Conservation (phyloP, 371 early-diverging fungal species). For the Parasitella parasitica region DNA sequence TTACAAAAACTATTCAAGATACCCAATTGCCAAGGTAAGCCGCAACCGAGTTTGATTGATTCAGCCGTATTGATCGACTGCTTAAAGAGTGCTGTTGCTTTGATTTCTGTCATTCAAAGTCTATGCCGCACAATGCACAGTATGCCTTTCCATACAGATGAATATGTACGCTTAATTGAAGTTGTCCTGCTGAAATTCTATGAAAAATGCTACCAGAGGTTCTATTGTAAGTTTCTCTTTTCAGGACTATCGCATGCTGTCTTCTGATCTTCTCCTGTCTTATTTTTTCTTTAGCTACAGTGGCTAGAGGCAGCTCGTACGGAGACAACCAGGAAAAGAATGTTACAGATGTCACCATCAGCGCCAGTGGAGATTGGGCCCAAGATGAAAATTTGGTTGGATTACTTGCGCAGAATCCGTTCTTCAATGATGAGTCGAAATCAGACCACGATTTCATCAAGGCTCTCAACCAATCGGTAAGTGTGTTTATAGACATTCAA, state of each 20-base stretch:
- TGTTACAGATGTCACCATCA: constrained; percentile 38
- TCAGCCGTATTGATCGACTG: not conserved
- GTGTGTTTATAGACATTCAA: not conserved
- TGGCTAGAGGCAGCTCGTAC: constrained; percentile 52
- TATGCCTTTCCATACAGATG: constrained; percentile 78
- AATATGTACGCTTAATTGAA: constrained; percentile 79
- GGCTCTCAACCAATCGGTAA: constrained; percentile 47
- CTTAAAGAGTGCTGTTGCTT: constrained; percentile 60
- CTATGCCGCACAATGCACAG: constrained; percentile 68
- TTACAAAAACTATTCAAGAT: constrained; percentile 46
- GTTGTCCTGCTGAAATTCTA: constrained; percentile 71
- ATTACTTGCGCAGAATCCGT: constrained; percentile 65
- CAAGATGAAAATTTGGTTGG: constrained; percentile 71
- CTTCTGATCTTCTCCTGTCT: too few relatives aligned
- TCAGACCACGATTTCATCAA: constrained; percentile 36
- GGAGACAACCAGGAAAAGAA: constrained; percentile 36
- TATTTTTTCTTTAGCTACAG: constrained; percentile 45
- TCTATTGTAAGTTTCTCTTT: constrained; percentile 60
- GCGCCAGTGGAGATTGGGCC: constrained; percentile 79
- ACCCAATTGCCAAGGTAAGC: constrained; percentile 53
- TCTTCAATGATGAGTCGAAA: constrained; percentile 51
- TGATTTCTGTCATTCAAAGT: constrained; percentile 65
- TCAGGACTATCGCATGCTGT: too few relatives aligned
- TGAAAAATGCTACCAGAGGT: constrained; percentile 74
- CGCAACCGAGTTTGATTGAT: too few relatives aligned